Conservation (phyloP, 1,284 basidiomycete genomes). For the Trametes polyzona region DNA sequence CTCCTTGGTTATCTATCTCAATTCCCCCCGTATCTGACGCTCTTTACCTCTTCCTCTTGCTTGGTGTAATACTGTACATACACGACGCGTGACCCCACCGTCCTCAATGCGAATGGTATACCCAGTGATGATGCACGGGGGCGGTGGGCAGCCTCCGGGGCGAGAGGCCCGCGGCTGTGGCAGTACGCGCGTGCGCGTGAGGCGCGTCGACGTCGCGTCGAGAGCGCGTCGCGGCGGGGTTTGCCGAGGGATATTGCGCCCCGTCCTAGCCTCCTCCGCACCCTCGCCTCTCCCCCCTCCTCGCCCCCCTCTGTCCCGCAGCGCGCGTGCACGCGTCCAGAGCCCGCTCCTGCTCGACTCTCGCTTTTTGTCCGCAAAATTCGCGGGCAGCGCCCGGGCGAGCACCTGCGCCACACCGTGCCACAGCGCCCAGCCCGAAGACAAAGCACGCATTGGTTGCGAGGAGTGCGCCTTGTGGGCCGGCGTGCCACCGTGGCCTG, state of each 20-base stretch:
- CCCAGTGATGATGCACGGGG: slow-evolving; percentile 2
- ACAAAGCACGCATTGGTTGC: slow-evolving; percentile 13
- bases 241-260: slow-evolving; percentile 17
- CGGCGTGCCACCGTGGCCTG: slow-evolving; percentile 3
- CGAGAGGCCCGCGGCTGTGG: neutral
- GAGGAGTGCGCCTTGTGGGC: neutral
- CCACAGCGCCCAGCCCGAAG: neutral
- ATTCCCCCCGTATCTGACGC: neutral
- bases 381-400: neutral
- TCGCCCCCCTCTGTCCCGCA: neutral
- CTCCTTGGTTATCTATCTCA: neutral
- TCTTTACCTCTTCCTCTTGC: neutral
- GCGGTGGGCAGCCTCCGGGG: neutral
- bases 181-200: slow-evolving; percentile 11
- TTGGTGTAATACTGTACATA: slow-evolving; percentile 15
- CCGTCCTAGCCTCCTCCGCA: slow-evolving; percentile 19
- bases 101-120: slow-evolving; percentile 14
- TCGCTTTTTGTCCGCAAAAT: slow-evolving; percentile 3
- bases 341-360: neutral
- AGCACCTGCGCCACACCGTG: slow-evolving; percentile 7
- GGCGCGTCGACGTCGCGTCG: slow-evolving; percentile 24
- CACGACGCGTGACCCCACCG: neutral
- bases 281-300: slow-evolving; percentile 1
- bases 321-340: neutral
- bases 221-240: slow-evolving; percentile 18